Conservation (phyloP, 164 flowering plant genomes). For the Magnolia sinica region DNA sequence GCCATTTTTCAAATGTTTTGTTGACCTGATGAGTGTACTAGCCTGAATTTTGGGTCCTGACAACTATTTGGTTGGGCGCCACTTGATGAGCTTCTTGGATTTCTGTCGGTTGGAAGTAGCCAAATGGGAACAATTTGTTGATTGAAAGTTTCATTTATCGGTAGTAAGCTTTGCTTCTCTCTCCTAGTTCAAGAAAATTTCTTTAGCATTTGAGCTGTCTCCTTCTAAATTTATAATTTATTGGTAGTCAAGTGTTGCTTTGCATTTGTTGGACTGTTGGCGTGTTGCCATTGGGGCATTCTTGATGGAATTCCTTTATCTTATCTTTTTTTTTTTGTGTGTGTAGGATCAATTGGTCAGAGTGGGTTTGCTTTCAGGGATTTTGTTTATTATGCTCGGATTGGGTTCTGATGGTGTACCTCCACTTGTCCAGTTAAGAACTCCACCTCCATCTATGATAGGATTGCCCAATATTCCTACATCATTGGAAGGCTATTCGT, state of each 20-base stretch:
- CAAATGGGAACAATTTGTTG: too few relatives aligned
- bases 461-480: slow-evolving; percentile 64
- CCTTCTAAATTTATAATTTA: neutral
- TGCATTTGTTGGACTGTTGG: neutral
- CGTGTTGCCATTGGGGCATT: neutral
- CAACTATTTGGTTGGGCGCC: too few relatives aligned
- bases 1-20: too few relatives aligned
- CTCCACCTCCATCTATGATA: slow-evolving; percentile 66
- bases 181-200: too few relatives aligned
- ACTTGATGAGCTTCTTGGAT: too few relatives aligned
- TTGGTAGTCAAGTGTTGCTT: neutral
- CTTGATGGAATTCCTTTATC: neutral
- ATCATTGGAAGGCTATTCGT: slow-evolving; percentile 72
- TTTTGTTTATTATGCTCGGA: slow-evolving; percentile 76
- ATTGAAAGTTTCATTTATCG: neutral
- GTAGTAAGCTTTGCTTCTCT: neutral
- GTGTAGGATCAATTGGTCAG: slow-evolving; percentile 95
- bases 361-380: slow-evolving; percentile 69
- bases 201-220: neutral
- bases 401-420: slow-evolving; percentile 82
- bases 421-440: slow-evolving; percentile 65
- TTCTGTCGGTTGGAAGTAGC: too few relatives aligned
- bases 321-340: slow-evolving; percentile 5
- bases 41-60: too few relatives aligned
- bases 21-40: too few relatives aligned